phyloP scores from a whole-genome alignment of 768 basidiomycete genomes.

The Mycena capillaripes region DNA sequence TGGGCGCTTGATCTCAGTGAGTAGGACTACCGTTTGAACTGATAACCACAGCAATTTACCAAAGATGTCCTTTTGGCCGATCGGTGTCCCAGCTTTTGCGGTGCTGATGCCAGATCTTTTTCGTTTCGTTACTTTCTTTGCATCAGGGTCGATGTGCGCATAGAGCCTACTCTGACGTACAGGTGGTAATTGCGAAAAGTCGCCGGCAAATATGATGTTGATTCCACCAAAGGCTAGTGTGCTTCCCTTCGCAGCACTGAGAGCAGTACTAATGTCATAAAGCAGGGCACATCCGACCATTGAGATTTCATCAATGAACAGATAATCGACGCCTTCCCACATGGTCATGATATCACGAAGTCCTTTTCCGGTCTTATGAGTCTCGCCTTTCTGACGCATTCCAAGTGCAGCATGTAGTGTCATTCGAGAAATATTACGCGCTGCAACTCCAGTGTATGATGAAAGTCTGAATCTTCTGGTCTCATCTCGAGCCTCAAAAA shows the following conservation, averaged over 20 bases:
- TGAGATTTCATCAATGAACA: slow-evolving; percentile 57
- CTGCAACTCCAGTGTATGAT: background rate
- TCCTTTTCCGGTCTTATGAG: background rate
- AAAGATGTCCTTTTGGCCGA: background rate
- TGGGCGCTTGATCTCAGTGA: slow-evolving; percentile 14
- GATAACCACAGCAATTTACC: background rate
- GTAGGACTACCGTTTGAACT: background rate
- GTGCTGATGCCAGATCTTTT: background rate
- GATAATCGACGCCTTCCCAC: slow-evolving; percentile 56
- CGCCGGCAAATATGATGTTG: slow-evolving; percentile 58
- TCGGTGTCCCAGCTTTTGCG: background rate
- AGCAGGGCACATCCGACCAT: slow-evolving; percentile 54
- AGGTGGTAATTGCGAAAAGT: slow-evolving; percentile 59
- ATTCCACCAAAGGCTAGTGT: slow-evolving; percentile 51
- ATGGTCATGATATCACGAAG: slow-evolving; percentile 38
- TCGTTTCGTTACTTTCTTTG: too few relatives aligned
- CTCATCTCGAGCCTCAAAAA: background rate
- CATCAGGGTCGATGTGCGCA: background rate
- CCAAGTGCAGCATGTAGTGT: slow-evolving; percentile 54
- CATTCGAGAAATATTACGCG: slow-evolving; percentile 40
- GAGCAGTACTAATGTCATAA: slow-evolving; percentile 46
- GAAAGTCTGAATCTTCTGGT: background rate
- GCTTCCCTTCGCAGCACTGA: slow-evolving; percentile 49
- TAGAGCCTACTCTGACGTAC: slow-evolving; percentile 39
- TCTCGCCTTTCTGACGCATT: background rate